These are phyloP conservation scores for Butyriboletus appendiculatus DNA, from an alignment of 1,284 basidiomycete genomes.

Conservation along the genomic window DNA sequence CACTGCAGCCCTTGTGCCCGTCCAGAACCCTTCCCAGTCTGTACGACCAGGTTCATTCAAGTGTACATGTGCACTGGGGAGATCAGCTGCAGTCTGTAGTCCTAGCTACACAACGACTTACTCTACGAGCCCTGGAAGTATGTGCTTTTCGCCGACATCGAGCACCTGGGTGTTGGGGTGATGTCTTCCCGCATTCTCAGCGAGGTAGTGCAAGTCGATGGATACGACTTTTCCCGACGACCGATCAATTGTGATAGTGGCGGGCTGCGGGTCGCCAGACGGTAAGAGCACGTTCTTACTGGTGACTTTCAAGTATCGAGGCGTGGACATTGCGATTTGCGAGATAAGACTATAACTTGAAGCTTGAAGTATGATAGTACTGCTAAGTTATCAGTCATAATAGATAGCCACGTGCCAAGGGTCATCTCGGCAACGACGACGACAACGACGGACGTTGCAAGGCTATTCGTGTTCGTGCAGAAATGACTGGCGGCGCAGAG, in stretches of 20 bases:
- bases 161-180: constrained; percentile 46
- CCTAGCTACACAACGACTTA: constrained; percentile 6
- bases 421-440: not conserved
- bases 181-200: constrained; percentile 35
- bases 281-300: constrained; percentile 65
- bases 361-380: too few species aligned
- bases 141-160: constrained; percentile 62
- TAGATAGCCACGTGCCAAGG: constrained; percentile 6
- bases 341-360: not conserved
- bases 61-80: constrained; percentile 82
- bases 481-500: constrained; percentile 21
- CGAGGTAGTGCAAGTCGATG: constrained; percentile 42
- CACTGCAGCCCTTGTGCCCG: constrained; percentile 85
- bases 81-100: not conserved
- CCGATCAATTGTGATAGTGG: constrained; percentile 69
- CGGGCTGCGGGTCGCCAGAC: constrained; percentile 52
- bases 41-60: constrained; percentile 91
- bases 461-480: not conserved
- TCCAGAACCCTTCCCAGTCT: constrained; percentile 93
- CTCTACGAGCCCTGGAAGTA: constrained; percentile 81
- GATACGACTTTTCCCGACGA: constrained; percentile 67
- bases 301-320: constrained; percentile 37
- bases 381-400: not conserved
- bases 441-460: not conserved
- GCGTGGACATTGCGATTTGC: constrained; percentile 15